Evolutionary conservation across 2,329 filamentous ascomycete genomes (phyloP).

Genomic region (Aureobasidium sp.): DNA sequence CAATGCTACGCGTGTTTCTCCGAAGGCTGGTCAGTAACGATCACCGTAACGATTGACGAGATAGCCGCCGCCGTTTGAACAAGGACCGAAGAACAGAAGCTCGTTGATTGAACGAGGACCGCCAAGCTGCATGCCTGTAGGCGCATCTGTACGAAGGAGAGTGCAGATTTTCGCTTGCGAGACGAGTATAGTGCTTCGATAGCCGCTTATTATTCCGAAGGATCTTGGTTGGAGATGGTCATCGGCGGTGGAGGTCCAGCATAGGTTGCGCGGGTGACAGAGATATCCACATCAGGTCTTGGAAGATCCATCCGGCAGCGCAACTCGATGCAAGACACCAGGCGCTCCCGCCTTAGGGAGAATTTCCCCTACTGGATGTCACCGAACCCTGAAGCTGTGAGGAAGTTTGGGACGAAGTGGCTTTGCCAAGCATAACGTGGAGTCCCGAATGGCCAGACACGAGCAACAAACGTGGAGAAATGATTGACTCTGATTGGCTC

Average conservation of each 20-base stretch:
- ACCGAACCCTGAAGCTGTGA: background rate
- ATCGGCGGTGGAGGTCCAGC: background rate
- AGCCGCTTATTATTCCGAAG: background rate
- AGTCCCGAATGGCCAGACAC: background rate
- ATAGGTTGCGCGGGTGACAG: background rate
- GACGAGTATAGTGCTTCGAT: background rate
- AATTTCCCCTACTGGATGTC: background rate
- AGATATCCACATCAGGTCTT: background rate
- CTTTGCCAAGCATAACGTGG: conserved; percentile 7
- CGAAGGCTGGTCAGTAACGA: background rate
- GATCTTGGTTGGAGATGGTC: background rate
- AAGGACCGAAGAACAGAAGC: conserved; percentile 4
- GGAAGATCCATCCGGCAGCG: background rate
- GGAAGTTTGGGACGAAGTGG: conserved; percentile 2
- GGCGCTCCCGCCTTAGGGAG: background rate
- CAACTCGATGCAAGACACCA: background rate
- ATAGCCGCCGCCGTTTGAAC: background rate
- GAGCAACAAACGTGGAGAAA: too few species aligned
- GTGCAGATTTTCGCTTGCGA: background rate
- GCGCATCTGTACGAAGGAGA: background rate
- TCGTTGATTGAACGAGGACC: background rate
- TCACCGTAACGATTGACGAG: background rate
- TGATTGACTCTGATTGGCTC: background rate
- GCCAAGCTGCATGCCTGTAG: background rate
- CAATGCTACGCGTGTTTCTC: background rate